Conservation (phyloP, 2,329 filamentous ascomycete genomes). For the Epichloe hybrida region DNA sequence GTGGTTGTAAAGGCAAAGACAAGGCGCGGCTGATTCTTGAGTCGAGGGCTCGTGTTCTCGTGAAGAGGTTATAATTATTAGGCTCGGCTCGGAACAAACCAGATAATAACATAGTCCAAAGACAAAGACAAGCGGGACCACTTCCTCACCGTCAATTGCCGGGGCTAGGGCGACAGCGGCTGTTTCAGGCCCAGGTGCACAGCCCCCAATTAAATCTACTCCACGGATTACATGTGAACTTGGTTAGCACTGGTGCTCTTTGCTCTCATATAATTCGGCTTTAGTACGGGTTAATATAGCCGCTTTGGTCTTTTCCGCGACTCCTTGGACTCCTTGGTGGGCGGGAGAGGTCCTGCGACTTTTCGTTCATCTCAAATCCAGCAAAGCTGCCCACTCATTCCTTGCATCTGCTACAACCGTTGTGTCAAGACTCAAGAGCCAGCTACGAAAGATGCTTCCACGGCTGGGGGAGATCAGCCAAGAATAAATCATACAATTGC, state of each 20-base stretch:
- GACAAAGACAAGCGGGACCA: neutral
- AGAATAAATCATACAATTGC: too few relatives aligned
- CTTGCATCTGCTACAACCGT: neutral
- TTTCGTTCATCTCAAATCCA: too few relatives aligned
- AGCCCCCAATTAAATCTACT: neutral
- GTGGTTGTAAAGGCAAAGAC: too few relatives aligned
- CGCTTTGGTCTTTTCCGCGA: neutral
- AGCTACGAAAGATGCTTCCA: neutral
- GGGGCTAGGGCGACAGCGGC: slow-evolving; percentile 2
- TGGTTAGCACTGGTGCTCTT: too few relatives aligned
- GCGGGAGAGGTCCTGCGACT: neutral
- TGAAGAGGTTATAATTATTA: too few relatives aligned
- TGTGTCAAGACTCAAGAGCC: neutral
- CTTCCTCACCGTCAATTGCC: neutral
- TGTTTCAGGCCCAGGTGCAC: slow-evolving; percentile 7
- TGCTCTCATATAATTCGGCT: too few relatives aligned
- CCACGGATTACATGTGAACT: neutral
- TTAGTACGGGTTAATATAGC: neutral
- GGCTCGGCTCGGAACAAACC: too few relatives aligned
- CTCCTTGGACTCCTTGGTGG: neutral
- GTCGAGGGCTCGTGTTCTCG: neutral
- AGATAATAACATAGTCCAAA: too few relatives aligned
- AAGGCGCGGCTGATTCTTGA: neutral
- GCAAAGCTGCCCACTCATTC: too few relatives aligned
- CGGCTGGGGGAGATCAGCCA: too few relatives aligned